These are phyloP conservation scores for Pseudozyma tsukubaensis DNA, from an alignment of 1,284 basidiomycete genomes.

Conservation along the genomic window DNA sequence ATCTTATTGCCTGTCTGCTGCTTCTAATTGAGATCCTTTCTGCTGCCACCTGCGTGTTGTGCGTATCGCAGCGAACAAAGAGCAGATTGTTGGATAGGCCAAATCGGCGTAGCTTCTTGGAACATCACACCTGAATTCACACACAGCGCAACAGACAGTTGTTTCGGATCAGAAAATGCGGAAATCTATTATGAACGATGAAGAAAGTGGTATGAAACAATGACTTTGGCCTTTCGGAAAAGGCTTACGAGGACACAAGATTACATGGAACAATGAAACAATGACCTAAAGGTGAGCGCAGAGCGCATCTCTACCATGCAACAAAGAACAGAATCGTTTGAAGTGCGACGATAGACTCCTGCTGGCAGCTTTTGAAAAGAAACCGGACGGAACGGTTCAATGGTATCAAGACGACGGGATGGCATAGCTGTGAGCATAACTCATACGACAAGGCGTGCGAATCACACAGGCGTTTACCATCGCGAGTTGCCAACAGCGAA, in stretches of 20 bases:
- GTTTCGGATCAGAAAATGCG: neutral
- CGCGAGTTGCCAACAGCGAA: slow-evolving; percentile 56
- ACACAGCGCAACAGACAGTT: neutral
- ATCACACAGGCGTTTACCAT: slow-evolving; percentile 39
- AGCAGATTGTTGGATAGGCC: too few species aligned
- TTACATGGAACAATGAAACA: slow-evolving; percentile 7
- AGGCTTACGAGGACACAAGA: slow-evolving; percentile 15
- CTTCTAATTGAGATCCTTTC: too few species aligned
- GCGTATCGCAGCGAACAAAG: too few species aligned
- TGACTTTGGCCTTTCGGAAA: slow-evolving; percentile 1
- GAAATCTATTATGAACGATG: slow-evolving; percentile 9
- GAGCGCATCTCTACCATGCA: slow-evolving; percentile 2
- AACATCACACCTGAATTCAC: neutral
- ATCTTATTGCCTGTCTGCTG: too few species aligned
- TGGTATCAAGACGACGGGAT: neutral
- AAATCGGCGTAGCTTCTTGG: too few species aligned
- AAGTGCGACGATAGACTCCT: neutral
- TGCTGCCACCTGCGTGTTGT: too few species aligned
- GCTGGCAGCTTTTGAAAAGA: neutral
- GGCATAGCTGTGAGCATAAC: neutral
- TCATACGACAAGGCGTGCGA: neutral
- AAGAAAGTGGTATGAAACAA: slow-evolving; percentile 8
- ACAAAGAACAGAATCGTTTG: neutral
- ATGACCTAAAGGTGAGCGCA: slow-evolving; percentile 4
- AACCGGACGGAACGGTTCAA: neutral